phyloP scores from a whole-genome alignment of 1,284 basidiomycete genomes.

The Leccinum subrobustum region DNA sequence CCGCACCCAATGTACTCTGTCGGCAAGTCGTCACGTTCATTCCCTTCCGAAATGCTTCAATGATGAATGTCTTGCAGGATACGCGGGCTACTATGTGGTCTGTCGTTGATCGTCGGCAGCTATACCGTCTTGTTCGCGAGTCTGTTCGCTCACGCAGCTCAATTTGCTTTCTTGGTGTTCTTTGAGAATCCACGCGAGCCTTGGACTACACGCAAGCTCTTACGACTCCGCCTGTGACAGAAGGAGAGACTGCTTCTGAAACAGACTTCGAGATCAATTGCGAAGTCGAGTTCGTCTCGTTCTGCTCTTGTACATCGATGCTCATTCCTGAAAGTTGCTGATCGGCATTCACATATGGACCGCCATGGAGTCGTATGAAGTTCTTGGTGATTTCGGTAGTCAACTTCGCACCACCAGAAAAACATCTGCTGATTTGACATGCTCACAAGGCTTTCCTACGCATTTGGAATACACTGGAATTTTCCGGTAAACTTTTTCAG shows the following conservation, averaged over 20 bases:
- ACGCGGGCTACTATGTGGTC: constrained; percentile 95
- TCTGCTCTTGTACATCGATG: background rate
- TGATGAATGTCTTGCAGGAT: constrained; percentile 49
- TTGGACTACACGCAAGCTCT: constrained; percentile 14
- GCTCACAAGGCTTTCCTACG: constrained; percentile 80
- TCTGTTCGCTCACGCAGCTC: constrained; percentile 88
- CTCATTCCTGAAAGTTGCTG: constrained; percentile 56
- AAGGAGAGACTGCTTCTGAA: too few relatives aligned
- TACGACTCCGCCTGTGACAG: constrained; percentile 40
- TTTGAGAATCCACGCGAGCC: constrained; percentile 95
- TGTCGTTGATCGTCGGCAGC: constrained; percentile 85
- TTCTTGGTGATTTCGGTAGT: constrained; percentile 87
- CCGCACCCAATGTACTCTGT: constrained; percentile 95
- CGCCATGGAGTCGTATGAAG: constrained; percentile 86
- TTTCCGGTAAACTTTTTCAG: constrained; percentile 59
- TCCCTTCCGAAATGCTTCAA: background rate
- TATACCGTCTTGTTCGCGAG: constrained; percentile 48
- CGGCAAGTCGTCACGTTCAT: constrained; percentile 47
- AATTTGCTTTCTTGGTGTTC: constrained; percentile 94
- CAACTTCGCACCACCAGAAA: background rate
- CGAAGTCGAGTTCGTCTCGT: constrained; percentile 46
- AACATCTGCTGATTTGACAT: constrained; percentile 8
- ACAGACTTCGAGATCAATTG: constrained; percentile 74
- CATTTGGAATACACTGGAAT: constrained; percentile 96
- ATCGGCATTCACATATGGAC: constrained; percentile 92